A percentile compares a stretch with the other conserved stretches of the same genome.
phyloP scores from a whole-genome alignment of 805 yeast species.

The Millerozyma miso region DNA sequence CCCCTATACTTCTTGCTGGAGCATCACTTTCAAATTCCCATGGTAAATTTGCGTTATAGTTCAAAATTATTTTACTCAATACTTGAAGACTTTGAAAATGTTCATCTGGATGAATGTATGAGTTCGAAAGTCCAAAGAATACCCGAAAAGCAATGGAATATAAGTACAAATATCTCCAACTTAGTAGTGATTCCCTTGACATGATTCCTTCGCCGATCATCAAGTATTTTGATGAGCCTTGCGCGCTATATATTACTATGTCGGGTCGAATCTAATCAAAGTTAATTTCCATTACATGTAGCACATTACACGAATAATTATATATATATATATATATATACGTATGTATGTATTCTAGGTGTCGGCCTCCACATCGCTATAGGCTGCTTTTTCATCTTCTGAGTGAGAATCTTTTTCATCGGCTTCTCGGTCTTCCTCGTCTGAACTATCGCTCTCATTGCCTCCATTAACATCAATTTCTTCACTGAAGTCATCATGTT shows the following conservation, averaged over 20 bases:
- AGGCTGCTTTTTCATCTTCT: slow-evolving; percentile 17
- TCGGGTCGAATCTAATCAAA: no score
- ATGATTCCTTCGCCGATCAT: neutral
- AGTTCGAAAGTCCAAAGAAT: slow-evolving; percentile 58
- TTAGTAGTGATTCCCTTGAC: slow-evolving; percentile 6
- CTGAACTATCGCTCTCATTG: slow-evolving; percentile 1
- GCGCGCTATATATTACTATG: no score
- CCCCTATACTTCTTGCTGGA: slow-evolving; percentile 71
- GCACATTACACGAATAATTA: no score
- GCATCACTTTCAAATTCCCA: slow-evolving; percentile 71
- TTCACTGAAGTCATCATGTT: slow-evolving; percentile 5
- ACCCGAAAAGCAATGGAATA: slow-evolving; percentile 46
- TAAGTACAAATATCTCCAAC: slow-evolving; percentile 49
- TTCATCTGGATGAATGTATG: slow-evolving; percentile 97
- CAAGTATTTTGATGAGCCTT: no score
- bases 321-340: no score
- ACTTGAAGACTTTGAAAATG: slow-evolving; percentile 90
- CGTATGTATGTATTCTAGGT: neutral
- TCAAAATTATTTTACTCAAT: slow-evolving; percentile 46
- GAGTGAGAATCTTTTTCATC: slow-evolving; percentile 7
- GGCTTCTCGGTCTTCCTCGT: slow-evolving; percentile 5
- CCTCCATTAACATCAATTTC: slow-evolving; percentile 4
- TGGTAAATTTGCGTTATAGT: slow-evolving; percentile 47
- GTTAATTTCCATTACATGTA: no score
- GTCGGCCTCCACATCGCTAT: slow-evolving; percentile 18